These are phyloP conservation scores for Gnaphalium uliginosum DNA, from an alignment of 129 eudicot species.

Conservation along the genomic window DNA sequence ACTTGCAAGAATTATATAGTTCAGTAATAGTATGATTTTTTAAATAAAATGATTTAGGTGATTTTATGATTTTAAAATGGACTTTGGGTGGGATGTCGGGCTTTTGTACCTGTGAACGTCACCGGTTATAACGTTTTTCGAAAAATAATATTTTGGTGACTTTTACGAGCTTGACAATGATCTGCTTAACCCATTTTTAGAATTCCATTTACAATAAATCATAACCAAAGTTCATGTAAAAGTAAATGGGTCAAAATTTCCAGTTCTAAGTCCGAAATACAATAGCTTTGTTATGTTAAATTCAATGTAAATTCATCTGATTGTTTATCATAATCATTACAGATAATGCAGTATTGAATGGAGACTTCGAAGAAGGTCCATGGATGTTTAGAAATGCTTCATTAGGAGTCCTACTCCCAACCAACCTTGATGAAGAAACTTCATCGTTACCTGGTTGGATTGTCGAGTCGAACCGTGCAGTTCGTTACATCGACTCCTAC, in stretches of 20 bases:
- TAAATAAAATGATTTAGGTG: too few relatives aligned
- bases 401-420: slow-evolving; percentile 91
- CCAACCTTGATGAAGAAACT: slow-evolving; percentile 86
- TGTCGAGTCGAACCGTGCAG: slow-evolving; percentile 94
- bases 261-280: not conserved
- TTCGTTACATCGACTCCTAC: slow-evolving; percentile 84
- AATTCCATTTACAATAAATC: not conserved
- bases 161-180: not conserved
- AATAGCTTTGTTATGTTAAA: not conserved
- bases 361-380: slow-evolving; percentile 98
- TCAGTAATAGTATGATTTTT: too few relatives aligned
- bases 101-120: too few relatives aligned
- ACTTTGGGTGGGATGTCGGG: too few relatives aligned
- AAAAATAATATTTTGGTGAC: too few relatives aligned
- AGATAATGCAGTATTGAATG: slow-evolving; percentile 89
- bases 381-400: slow-evolving; percentile 91
- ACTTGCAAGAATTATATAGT: too few relatives aligned
- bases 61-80: too few relatives aligned
- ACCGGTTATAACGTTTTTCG: too few relatives aligned
- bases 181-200: not conserved
- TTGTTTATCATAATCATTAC: not conserved
- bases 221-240: not conserved
- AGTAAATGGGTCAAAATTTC: not conserved
- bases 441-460: slow-evolving; percentile 97
- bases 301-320: not conserved